phyloP scores from a whole-genome alignment of 208 protist species.

The Leishmania guyanensis region DNA sequence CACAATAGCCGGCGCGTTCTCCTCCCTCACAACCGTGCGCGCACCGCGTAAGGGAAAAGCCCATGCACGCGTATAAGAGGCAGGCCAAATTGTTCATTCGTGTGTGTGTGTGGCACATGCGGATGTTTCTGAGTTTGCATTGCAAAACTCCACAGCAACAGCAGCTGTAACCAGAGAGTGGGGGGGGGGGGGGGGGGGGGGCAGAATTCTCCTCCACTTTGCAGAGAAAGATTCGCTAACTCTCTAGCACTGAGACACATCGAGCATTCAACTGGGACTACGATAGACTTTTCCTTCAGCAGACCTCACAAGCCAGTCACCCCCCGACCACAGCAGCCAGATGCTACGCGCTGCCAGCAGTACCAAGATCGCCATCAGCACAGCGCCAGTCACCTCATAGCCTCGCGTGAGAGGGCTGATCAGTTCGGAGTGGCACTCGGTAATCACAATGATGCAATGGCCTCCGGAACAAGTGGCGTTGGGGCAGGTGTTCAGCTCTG shows the following conservation, averaged over 20 bases:
- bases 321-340: background rate
- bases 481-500: background rate
- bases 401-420: slow-evolving; percentile 6
- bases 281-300: background rate
- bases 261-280: background rate
- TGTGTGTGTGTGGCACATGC: background rate
- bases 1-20: background rate
- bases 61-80: background rate
- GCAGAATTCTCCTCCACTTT: background rate
- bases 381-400: slow-evolving; percentile 17
- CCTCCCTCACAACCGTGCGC: background rate
- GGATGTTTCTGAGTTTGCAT: background rate
- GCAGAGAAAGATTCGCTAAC: background rate
- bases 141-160: background rate
- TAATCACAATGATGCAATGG: background rate
- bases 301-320: background rate
- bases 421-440: slow-evolving; percentile 13
- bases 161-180: background rate
- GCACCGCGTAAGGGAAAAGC: too few species aligned
- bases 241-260: background rate
- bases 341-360: slow-evolving; percentile 5
- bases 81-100: background rate
- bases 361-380: slow-evolving; percentile 4
- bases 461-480: slow-evolving; percentile 10
- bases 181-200: background rate